phyloP scores from a whole-genome alignment of 352 stramenopile species.

The Blastocystis sp. region DNA sequence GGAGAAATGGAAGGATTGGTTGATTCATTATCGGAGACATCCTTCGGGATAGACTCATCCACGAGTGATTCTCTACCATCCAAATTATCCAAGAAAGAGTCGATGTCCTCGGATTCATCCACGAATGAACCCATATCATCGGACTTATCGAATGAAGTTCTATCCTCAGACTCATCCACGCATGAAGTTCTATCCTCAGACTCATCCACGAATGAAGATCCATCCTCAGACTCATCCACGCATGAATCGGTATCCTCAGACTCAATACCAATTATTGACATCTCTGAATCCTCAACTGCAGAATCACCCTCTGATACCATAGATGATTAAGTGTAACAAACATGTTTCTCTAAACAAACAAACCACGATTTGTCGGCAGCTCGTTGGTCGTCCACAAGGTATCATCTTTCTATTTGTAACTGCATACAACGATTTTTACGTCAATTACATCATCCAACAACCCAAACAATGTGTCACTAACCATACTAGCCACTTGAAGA shows the following conservation, averaged over 20 bases:
- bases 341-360: conserved; percentile 49
- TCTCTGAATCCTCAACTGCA: neutral
- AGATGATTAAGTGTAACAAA: neutral
- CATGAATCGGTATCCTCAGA: neutral
- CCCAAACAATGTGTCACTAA: neutral
- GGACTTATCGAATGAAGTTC: too few species aligned
- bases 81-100: too few species aligned
- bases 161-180: neutral
- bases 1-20: too few species aligned
- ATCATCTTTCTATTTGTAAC: conserved; percentile 21
- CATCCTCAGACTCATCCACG: neutral
- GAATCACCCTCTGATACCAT: neutral
- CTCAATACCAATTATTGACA: neutral
- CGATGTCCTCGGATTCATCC: too few species aligned
- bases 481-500: conserved; percentile 26
- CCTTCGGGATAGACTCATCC: too few species aligned
- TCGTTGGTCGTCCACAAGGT: neutral
- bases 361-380: conserved; percentile 7
- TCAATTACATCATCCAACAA: conserved; percentile 21
- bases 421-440: neutral
- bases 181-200: neutral
- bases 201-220: neutral
- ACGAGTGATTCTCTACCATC: too few species aligned
- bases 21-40: too few species aligned
- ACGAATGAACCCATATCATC: too few species aligned